Base-by-base conservation (phyloP, 805 yeast genomes). In the Alloascoidea hylecoeti region DNA sequence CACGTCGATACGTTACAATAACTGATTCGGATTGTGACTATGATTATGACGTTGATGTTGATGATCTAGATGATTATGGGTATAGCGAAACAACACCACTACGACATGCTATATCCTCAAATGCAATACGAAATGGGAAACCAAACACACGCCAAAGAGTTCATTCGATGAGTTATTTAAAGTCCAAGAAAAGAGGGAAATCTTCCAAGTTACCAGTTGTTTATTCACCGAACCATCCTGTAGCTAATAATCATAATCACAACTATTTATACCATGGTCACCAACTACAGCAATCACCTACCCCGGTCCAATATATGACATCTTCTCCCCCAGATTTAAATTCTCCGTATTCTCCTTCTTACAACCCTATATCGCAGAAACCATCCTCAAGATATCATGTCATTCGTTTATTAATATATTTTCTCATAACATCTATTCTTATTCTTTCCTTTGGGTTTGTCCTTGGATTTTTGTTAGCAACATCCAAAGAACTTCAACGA, bases 381-480 rank as follows among this genome's bases (percentile, higher is more conserved):
- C n/a, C 38, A 5, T 35, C 32, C 18, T 37, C 43, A 12, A 39
- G 42, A 15, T 44, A 46, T 33, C 44, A 44, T 33, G 45, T 45
- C 17, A 44, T 56, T 9, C 51, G 59, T 28, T 39, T 52, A 16
- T 46, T 51, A 32, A 47, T 57, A 18, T 58, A 61, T 60, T 38
- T 50, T 28, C 38, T 51, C 33, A 38, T 57, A 9, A 38, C 46
- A n/a, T 43, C 33, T 49, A 45, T 72, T 13, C 52, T 68, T 12
- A 62, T 84, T n/a, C 55, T 83, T 6, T 61, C 75, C 1, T 53
- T 80, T 18, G 95, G 95, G 1, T 85, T 89, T 49, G 62, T 81
- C 3, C 64, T 78, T 49, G 97, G 97, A 0, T 83, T 88, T 50
- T 59, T 86, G 2, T 60, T 88, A 33, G 96, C 96, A 0, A 77